These are phyloP conservation scores for Wickerhamomyces subpelliculosus DNA, from an alignment of 805 yeast genomes.

Conservation along the genomic window DNA sequence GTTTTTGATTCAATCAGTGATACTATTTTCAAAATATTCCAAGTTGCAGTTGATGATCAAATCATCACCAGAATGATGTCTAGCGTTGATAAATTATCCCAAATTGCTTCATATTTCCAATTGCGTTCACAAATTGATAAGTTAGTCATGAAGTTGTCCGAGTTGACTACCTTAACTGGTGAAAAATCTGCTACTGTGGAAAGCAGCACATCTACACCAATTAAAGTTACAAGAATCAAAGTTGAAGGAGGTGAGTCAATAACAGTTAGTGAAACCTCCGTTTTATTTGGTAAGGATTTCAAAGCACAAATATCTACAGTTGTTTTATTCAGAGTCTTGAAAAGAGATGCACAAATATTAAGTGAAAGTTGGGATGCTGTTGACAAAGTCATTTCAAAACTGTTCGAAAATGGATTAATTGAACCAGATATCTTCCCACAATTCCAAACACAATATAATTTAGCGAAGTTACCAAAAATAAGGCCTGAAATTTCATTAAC, in stretches of 20 bases:
- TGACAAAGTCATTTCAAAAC: slow-evolving; percentile 49
- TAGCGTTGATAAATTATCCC: slow-evolving; percentile 79
- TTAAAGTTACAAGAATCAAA: slow-evolving; percentile 11
- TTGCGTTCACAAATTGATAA: slow-evolving; percentile 53
- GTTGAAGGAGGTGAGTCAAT: slow-evolving; percentile 29
- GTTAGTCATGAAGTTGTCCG: slow-evolving; percentile 59
- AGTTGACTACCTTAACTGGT: slow-evolving; percentile 60
- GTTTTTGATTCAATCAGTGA: slow-evolving; percentile 60
- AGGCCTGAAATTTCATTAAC: slow-evolving; percentile 61
- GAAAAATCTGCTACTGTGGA: slow-evolving; percentile 7
- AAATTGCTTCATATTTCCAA: slow-evolving; percentile 61
- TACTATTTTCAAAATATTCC: slow-evolving; percentile 71
- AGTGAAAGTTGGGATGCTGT: slow-evolving; percentile 49
- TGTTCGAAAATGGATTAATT: slow-evolving; percentile 69
- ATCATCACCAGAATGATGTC: slow-evolving; percentile 82
- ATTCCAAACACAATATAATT: slow-evolving; percentile 49
- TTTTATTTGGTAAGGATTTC: slow-evolving; percentile 81
- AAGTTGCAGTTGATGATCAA: slow-evolving; percentile 86
- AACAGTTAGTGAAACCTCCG: slow-evolving; percentile 75
- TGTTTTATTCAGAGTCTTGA: slow-evolving; percentile 72
- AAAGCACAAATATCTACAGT: slow-evolving; percentile 88
- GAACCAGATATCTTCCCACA: slow-evolving; percentile 58
- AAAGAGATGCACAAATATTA: slow-evolving; percentile 45
- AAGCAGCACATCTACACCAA: slow-evolving; percentile 2
- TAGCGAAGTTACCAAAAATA: slow-evolving; percentile 52